Evolutionary conservation across 2,329 filamentous ascomycete genomes (phyloP).

Genomic region (Sporothrix schenckii): DNA sequence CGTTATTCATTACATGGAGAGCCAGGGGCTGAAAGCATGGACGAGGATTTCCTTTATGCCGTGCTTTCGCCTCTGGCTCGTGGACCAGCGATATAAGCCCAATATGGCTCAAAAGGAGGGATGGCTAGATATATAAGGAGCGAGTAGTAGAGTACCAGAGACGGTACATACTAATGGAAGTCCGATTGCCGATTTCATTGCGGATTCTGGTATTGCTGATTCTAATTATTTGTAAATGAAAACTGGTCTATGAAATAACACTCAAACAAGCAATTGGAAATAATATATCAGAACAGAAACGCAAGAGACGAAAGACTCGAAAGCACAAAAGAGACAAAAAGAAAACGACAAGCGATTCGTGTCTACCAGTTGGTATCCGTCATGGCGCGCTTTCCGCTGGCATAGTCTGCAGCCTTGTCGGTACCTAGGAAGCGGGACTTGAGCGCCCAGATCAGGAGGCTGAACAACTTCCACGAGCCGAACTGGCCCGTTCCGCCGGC

Average conservation of each 20-base stretch:
- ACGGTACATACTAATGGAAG: neutral
- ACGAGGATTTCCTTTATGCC: no score
- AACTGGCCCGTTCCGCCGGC: slow-evolving; percentile 40
- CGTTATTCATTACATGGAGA: slow-evolving; percentile 22
- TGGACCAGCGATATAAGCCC: neutral
- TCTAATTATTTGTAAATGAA: neutral
- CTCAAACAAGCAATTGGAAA: neutral
- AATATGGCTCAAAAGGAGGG: slow-evolving; percentile 14
- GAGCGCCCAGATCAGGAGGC: slow-evolving; percentile 37
- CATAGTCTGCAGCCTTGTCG: slow-evolving; percentile 34
- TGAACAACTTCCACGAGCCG: slow-evolving; percentile 36
- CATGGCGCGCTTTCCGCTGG: slow-evolving; percentile 21
- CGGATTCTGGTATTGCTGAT: neutral
- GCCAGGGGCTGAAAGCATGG: neutral
- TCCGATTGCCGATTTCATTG: neutral
- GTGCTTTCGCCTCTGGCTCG: neutral
- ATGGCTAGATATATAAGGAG: slow-evolving; percentile 4
- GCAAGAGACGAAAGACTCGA: neutral
- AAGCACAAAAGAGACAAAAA: neutral
- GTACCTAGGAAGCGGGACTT: slow-evolving; percentile 39
- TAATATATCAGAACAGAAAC: neutral
- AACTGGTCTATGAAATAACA: neutral
- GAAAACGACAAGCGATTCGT: neutral
- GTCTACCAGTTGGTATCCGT: slow-evolving; percentile 23
- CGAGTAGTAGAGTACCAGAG: neutral